Conservation (phyloP, 805 yeast genomes). For the Schwanniomyces vanrijiae region DNA sequence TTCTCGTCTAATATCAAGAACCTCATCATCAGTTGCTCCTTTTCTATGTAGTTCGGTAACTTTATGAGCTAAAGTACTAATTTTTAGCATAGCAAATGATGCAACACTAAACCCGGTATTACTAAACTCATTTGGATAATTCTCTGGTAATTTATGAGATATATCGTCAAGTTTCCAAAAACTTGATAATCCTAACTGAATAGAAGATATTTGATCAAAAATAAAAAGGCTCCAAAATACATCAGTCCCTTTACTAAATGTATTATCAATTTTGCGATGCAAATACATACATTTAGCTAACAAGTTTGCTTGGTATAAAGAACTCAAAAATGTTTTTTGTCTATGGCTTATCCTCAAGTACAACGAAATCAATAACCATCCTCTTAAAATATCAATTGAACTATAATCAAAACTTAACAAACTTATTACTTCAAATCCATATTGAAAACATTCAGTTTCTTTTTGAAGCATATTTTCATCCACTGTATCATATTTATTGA, state of each 20-base stretch:
- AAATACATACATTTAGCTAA: not conserved
- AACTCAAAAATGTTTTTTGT: not conserved
- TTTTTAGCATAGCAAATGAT: not conserved
- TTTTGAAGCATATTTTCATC: not conserved
- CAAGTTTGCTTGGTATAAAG: not conserved
- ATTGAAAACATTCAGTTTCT: not conserved
- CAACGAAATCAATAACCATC: not conserved
- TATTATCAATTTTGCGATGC: not conserved
- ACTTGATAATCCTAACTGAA: not conserved
- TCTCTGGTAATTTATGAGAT: not conserved
- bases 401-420: not conserved
- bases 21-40: not conserved
- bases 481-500: not conserved
- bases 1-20: not conserved
- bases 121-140: not conserved
- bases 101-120: not conserved
- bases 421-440: not conserved
- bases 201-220: not conserved
- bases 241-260: not conserved
- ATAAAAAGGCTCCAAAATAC: slow-evolving; percentile 1
- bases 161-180: not conserved
- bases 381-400: not conserved
- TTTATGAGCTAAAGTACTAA: not conserved
- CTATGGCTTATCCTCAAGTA: not conserved
- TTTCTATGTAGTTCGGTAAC: not conserved